These are phyloP conservation scores for Mariannaea sp. DNA, from an alignment of 2,329 filamentous ascomycete genomes.

Conservation along the genomic window DNA sequence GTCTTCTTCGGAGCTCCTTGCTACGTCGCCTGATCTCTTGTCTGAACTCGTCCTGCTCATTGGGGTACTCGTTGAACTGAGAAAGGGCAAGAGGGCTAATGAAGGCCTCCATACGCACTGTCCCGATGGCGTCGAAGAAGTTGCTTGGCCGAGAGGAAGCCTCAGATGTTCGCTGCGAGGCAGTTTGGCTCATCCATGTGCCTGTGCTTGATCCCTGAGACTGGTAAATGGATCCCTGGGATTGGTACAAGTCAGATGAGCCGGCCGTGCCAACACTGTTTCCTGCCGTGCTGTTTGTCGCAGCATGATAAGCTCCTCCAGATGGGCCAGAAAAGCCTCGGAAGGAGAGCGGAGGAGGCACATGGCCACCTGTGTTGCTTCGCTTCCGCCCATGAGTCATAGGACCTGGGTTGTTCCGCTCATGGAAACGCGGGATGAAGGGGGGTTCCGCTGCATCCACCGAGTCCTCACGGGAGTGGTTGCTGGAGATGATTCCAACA, in stretches of 20 bases:
- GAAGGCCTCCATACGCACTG: conserved; percentile 96
- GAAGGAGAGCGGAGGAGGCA: conserved; percentile 72
- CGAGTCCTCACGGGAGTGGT: conserved; percentile 54
- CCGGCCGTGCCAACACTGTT: conserved; percentile 62
- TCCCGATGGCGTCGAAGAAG: conserved; percentile 89
- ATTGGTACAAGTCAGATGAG: conserved; percentile 65
- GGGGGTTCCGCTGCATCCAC: conserved; percentile 72
- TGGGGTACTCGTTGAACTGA: conserved; percentile 52
- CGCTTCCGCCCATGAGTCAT: conserved; percentile 77
- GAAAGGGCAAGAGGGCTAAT: conserved; percentile 67
- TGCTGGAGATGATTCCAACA: conserved; percentile 44
- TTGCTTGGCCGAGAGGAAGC: conserved; percentile 59
- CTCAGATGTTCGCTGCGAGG: conserved; percentile 60
- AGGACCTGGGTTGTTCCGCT: conserved; percentile 50
- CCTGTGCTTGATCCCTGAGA: conserved; percentile 51
- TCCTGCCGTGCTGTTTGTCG: conserved; percentile 62
- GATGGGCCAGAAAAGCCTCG: conserved; percentile 73
- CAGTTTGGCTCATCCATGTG: conserved; percentile 49
- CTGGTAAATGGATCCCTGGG: conserved; percentile 61
- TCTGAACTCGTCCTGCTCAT: conserved; percentile 57
- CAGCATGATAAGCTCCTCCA: conserved; percentile 49
- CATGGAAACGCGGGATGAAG: conserved; percentile 70
- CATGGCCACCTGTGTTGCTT: conserved; percentile 83
- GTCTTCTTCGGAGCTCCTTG: conserved; percentile 58
- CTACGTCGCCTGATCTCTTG: conserved; percentile 56